Evolutionary conservation across 495 filamentous ascomycete genomes (phyloP), one percentile per base, ranked within the genome.

Genomic region (Aspergillus cavernicola): DNA sequence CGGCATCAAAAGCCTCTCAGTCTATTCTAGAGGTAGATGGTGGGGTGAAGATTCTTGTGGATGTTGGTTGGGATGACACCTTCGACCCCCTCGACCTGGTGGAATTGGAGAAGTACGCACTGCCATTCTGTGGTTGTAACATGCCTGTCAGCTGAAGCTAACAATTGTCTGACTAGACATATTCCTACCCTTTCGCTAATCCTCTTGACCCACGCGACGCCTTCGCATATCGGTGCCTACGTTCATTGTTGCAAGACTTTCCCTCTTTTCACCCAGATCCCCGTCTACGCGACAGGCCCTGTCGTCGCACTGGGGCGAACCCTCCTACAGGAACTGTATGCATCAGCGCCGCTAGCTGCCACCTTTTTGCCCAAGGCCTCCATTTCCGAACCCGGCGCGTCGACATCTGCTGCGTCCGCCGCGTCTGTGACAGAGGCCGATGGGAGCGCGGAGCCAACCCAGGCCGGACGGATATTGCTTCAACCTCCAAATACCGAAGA

Each of bases 211-310:
- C 93, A 99, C 64, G 87, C 93, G 41, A 97, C 91, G 2, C 80
- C 87, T 19, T 78, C 87, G 26, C 95, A 97, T 67, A 82, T 99
- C 47, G 93, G 88, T 53, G 95, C 93, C 39, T 96, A 87, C 61
- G 93, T 88, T 37, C 92, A 99, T 66, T 96, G 91, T 77, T 99
- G 95, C 81, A 95, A 96, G 67, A 84, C 95, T 67, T 86, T 96
- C 59, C 92, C 95, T 47, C 80, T 86, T 36, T 97, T 99, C 70
- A 86, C 85, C 1, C 83, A 89, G 52, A 91, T 99, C 52, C 93
- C 93, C n/a, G 84, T 96, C 29, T 99, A 97, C 66, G 93, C 95
- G 19, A 99, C 93, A 5, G 84, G 84, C 32, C 93, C 93, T 10
- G 89, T 99, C 44, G 90, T 97, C 56, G 87, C 92, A 5, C 85